Evolutionary conservation across 1,284 basidiomycete genomes (phyloP).

Genomic region (Schizophyllum commune): DNA sequence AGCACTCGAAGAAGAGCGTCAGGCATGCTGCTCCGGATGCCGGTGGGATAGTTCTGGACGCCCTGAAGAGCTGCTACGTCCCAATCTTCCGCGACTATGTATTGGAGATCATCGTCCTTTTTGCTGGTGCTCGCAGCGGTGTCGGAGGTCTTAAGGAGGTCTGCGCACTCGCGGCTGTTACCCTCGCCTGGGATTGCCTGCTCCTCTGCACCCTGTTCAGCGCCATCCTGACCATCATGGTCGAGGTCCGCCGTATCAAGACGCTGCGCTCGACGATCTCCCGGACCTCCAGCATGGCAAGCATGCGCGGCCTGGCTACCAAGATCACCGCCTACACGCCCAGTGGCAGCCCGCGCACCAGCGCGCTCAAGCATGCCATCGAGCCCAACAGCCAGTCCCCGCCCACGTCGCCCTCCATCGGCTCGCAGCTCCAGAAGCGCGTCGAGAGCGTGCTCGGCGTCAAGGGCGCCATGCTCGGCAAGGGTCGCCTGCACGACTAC

Average conservation of each 20-base stretch:
- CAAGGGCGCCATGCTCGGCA: conserved; percentile 52
- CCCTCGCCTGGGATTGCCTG: conserved; percentile 82
- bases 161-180: conserved; percentile 87
- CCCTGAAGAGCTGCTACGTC: conserved; percentile 72
- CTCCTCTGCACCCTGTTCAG: conserved; percentile 89
- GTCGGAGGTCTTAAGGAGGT: conserved; percentile 88
- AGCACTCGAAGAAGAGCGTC: background rate
- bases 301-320: background rate
- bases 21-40: conserved; percentile 33
- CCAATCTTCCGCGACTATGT: conserved; percentile 90
- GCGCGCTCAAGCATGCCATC: background rate
- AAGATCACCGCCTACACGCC: background rate
- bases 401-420: conserved; percentile 2
- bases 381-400: background rate
- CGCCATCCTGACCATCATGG: conserved; percentile 87
- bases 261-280: conserved; percentile 1
- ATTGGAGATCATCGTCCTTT: conserved; percentile 85
- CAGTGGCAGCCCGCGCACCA: background rate
- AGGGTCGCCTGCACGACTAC: conserved; percentile 18
- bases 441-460: conserved; percentile 42
- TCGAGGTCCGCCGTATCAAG: conserved; percentile 36
- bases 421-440: conserved; percentile 11
- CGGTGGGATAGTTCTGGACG: conserved; percentile 78
- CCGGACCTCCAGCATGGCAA: background rate
- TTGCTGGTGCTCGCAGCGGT: conserved; percentile 81